A percentile compares a stretch with the other conserved stretches of the same genome.
phyloP scores from a whole-genome alignment of 2,329 filamentous ascomycete species.

The Acarospora socialis region DNA sequence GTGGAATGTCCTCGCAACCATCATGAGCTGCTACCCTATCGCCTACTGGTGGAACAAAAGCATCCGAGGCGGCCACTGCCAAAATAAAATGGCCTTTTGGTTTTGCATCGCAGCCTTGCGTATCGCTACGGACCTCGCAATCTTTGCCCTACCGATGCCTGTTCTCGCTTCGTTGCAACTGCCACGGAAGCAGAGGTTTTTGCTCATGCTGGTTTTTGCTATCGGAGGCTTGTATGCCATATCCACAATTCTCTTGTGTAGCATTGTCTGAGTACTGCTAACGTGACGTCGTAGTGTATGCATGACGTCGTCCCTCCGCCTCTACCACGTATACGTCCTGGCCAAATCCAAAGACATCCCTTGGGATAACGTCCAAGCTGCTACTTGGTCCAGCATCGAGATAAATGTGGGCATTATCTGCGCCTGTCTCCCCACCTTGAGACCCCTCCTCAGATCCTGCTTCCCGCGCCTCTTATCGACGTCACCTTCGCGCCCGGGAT shows the following conservation, averaged over 20 bases:
- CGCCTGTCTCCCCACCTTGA: constrained; percentile 26
- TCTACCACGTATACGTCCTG: constrained; percentile 19
- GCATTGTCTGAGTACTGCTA: constrained; percentile 4
- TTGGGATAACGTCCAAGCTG: constrained; percentile 20
- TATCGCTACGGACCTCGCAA: constrained; percentile 29
- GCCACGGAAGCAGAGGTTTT: constrained; percentile 25
- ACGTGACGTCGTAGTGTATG: constrained; percentile 23
- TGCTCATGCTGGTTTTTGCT: constrained; percentile 28
- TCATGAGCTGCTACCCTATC: constrained; percentile 3
- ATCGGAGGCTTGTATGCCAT: constrained; percentile 29
- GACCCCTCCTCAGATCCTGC: constrained; percentile 17
- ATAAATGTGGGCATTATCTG: constrained; percentile 24
- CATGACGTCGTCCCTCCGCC: constrained; percentile 26
- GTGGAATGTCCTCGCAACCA: not conserved
- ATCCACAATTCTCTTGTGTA: not conserved
- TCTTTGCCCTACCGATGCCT: constrained; percentile 28
- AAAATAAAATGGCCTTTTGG: constrained; percentile 28
- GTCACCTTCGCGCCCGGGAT: too few species aligned
- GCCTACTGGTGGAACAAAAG: constrained; percentile 3
- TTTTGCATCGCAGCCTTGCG: constrained; percentile 30
- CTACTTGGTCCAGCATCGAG: constrained; percentile 27
- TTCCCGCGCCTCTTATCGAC: constrained; percentile 14
- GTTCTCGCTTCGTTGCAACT: constrained; percentile 27
- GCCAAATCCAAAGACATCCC: constrained; percentile 19
- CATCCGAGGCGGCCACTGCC: constrained; percentile 8